A percentile compares a stretch with the other conserved stretches of the same genome.
These are phyloP conservation scores for Emydomyces testavorans DNA, from an alignment of 2,329 filamentous ascomycete genomes.

Conservation along the genomic window DNA sequence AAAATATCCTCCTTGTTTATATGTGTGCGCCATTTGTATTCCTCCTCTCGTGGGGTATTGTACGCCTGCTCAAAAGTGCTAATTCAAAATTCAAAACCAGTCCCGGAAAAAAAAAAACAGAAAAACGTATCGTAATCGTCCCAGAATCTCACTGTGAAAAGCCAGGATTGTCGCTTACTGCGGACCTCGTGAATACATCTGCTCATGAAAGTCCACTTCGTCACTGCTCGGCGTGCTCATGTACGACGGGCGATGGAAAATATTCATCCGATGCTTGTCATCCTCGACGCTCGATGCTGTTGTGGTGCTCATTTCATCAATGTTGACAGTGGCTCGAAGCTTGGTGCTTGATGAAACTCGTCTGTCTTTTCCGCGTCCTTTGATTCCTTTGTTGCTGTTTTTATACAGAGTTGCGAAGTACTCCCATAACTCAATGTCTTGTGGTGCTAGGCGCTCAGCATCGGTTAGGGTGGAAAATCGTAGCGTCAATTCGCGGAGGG, in stretches of 20 bases:
- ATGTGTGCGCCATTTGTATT: slow-evolving; percentile 2
- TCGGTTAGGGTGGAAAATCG: slow-evolving; percentile 57
- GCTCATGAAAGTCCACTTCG: slow-evolving; percentile 17
- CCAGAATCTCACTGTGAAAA: not conserved
- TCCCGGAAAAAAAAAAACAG: not conserved
- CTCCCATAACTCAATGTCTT: slow-evolving; percentile 67
- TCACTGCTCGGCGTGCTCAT: slow-evolving; percentile 16
- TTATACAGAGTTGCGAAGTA: slow-evolving; percentile 88
- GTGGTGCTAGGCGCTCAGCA: slow-evolving; percentile 50
- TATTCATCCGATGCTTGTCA: slow-evolving; percentile 8
- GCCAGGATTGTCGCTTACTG: not conserved
- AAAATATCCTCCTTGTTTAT: not conserved
- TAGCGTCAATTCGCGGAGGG: slow-evolving; percentile 55
- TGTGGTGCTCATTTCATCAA: slow-evolving; percentile 8
- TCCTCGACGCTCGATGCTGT: slow-evolving; percentile 9
- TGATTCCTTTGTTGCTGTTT: slow-evolving; percentile 97
- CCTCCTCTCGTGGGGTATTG: slow-evolving; percentile 8
- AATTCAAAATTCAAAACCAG: slow-evolving; percentile 10
- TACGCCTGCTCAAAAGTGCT: slow-evolving; percentile 7
- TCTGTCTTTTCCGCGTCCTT: slow-evolving; percentile 79
- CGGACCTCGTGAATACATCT: slow-evolving; percentile 15
- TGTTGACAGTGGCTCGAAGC: slow-evolving; percentile 13
- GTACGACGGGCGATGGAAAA: slow-evolving; percentile 13
- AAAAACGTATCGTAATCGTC: slow-evolving; percentile 1
- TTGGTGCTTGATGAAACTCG: slow-evolving; percentile 28